Evolutionary conservation across 495 filamentous ascomycete genomes (phyloP), one percentile per base, ranked within the genome.

Genomic region (Tirmania nivea): DNA sequence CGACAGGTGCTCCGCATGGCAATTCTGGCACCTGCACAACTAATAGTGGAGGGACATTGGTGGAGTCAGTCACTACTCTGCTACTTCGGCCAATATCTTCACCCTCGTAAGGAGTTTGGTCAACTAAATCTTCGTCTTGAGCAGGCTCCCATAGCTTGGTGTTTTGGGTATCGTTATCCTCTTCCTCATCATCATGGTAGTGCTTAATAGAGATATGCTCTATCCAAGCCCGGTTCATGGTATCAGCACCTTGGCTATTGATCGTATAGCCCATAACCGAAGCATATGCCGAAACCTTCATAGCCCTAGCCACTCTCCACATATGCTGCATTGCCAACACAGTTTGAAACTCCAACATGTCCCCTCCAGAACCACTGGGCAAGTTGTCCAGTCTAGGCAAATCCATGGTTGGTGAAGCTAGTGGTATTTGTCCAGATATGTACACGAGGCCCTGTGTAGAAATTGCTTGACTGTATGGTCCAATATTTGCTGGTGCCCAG

Each of bases 401-500:
- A n/a, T 73, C 67, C 88, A 97, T 95, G 7, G 75, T 76, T 12
- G 79, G 75, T 0, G 90, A 90, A 2, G 89, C 69, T 2, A 99
- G 74, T 1, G 90, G 86, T 51, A 99, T 93, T 65, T 96, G 89
- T 0, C 90, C 90, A 1, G 92, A 88, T 11, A 94, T 71, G 50
- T 60, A 68, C 54, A 67, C 65, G 51, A 59, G 54, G 45, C 37
- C 50, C 37, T 50, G 39, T 51, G 76, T 54, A 34, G 78, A 78
- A 16, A 90, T 78, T 0, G 90, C 86, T 68, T 99, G 90, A 11
- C 86, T 92, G 65, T 99, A 99, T 0, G 92, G 90, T 0, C 90
- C 90, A 52, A 99, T 99, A 59, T 96, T 96, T 8, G 92, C 88
- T 0, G 90, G 90, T 1, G 90, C 92, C 90, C 90, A 99, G 72